Base-by-base conservation (phyloP, 108 stramenopile genomes). In the Skeletonema grethae region DNA sequence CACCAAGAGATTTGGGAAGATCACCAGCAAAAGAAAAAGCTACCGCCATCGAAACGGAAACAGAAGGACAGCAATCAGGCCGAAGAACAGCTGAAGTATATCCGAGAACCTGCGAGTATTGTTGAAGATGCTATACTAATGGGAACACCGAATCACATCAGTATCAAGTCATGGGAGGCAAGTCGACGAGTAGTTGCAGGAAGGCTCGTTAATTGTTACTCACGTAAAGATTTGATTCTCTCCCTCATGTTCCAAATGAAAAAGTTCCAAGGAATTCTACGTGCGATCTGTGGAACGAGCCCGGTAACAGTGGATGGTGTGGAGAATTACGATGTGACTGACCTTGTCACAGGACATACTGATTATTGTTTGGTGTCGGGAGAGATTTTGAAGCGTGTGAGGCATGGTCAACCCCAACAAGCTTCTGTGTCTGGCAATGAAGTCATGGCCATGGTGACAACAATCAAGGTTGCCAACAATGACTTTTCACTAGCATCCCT, bases 141-240 rank as follows among this genome's bases (percentile, higher is more conserved):
- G 88, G 94, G 94, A 16, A 63, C 88, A 18, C 94, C 94, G 3
- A 91, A 92, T 45, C 91, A 91, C 70, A 63, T 92, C 29, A 91
- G 87, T 61, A 57, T 91, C 10, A 60, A 72, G n/a, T 90, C 90
- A 36, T 99, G 97, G 98, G 79, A 77, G 69, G 82, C 82, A 36
- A 93, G 88, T 24, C 81, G 96, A 41, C 77, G 83, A 70, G 83
- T 98, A 22, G 97, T 97, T 22, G 87, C 92, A 16, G 97, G 97
- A 5, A 75, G 97, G 38, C 67, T 98, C n/a, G 90, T 99, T 15
- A 99, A 99, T 67, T 94, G 93, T 62, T 98, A 94, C 81, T 87
- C 88, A 10, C 70, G 85, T 2, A 93, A 86, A 58, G 98, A 99
- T 74, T 88, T 90, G 75, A 88, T 99, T 70, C 72, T 99, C 10